Base-by-base conservation (phyloP, 2,329 filamentous ascomycete genomes). In the Raffaelea arxii region DNA sequence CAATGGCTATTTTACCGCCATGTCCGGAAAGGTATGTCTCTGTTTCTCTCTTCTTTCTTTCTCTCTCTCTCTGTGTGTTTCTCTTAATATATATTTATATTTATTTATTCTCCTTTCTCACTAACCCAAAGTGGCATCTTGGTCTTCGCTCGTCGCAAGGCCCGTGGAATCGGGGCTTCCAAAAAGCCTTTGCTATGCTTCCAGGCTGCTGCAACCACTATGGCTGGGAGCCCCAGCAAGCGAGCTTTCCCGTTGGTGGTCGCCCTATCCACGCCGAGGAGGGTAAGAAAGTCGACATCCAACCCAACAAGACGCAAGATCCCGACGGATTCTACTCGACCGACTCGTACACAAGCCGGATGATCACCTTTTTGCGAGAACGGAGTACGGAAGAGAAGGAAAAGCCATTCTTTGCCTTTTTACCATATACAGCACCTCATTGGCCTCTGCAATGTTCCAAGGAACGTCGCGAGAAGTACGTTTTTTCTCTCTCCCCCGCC, bases 341-440 rank as follows among this genome's bases (percentile, higher is more conserved):
- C 1, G 63, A 77, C 49, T 66, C 65, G 4, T 78, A 75, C 49
- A 70, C 68, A 2, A 65, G 72, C 51, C 72, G 70, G 51, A 69
- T 78, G 64, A 53, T 76, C 10, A 53, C 67, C 14, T 77, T 75
- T 44, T 61, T 77, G 1, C 59, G 65, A 30, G 69, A 73, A 40
- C 69, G 73, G 62, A 68, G 27, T 23, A 61, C 55, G 51, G 59
- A 47, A 9, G 54, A 55, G 1, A 56, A 60, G 12, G 54, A 62
- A 5, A 52, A 58, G 42, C 72, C 77, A 0, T 80, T 81, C 63
- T 80, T 80, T 55, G 75, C 63, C 2, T 80, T 78, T 56, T 64
- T 77, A 4, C 75, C 77, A 2, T 82, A 79, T 57, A 77, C 76
- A 0, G 78, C 77, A 0, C 77, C 77, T 2, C 77, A 81, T 53